Conservation (phyloP, 768 basidiomycete species). For the Suillus occidentalis region DNA sequence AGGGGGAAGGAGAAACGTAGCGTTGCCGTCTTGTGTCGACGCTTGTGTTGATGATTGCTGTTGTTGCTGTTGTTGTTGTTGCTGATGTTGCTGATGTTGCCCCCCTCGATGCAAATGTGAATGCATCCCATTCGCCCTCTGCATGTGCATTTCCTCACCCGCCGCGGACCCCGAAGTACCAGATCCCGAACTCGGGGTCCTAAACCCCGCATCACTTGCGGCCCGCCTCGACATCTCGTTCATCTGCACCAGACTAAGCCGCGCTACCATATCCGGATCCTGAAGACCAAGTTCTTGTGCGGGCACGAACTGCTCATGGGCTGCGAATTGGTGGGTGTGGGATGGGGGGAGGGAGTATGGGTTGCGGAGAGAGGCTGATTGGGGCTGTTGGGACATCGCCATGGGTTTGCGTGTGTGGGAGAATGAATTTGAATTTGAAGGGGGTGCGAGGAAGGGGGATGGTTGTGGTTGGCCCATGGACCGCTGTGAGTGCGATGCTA, state of each 20-base stretch:
- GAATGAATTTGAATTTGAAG: conserved; percentile 11
- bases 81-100: conserved; percentile 11
- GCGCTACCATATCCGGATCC: conserved; percentile 56
- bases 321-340: conserved; percentile 1
- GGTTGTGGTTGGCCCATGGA: conserved; percentile 19
- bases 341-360: conserved; percentile 4
- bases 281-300: conserved; percentile 48
- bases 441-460: conserved; percentile 15
- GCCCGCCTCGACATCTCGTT: conserved; percentile 73
- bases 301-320: conserved; percentile 47
- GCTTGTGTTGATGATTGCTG: conserved; percentile 16
- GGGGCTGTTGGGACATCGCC: not conserved
- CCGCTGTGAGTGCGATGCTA: conserved; percentile 14
- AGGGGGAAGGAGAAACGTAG: conserved; percentile 29
- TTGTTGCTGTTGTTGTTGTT: conserved; percentile 4
- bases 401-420: conserved; percentile 7
- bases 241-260: conserved; percentile 73
- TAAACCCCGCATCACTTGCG: conserved; percentile 36
- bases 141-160: conserved; percentile 44
- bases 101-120: conserved; percentile 20
- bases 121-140: conserved; percentile 25
- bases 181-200: conserved; percentile 13
- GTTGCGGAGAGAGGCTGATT: not conserved
- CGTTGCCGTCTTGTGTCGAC: conserved; percentile 26
- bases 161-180: conserved; percentile 42